A percentile compares a stretch with the other conserved stretches of the same genome.
Evolutionary conservation across 768 basidiomycete species (phyloP).

Genomic region (Guyanaporus albipodus): DNA sequence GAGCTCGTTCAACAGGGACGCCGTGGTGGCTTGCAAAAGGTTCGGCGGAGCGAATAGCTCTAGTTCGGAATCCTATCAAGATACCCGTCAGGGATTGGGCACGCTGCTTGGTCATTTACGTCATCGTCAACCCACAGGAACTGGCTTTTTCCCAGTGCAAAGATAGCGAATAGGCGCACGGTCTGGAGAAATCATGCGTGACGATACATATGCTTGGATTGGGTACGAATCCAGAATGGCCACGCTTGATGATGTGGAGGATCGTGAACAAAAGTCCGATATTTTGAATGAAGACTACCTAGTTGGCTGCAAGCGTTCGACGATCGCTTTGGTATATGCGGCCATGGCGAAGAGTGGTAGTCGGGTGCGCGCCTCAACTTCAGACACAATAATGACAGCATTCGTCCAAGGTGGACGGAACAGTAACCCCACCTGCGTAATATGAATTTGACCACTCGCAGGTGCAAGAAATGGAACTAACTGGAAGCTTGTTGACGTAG

Average conservation of each 20-base stretch:
- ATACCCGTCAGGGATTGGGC: neutral
- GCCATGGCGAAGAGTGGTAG: slow-evolving; percentile 52
- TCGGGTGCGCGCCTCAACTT: slow-evolving; percentile 37
- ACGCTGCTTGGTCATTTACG: neutral
- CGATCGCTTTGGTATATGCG: slow-evolving; percentile 40
- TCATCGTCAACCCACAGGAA: slow-evolving; percentile 6
- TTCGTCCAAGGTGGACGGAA: slow-evolving; percentile 49
- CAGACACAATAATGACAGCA: slow-evolving; percentile 49
- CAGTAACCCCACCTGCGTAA: slow-evolving; percentile 44
- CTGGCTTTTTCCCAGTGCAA: slow-evolving; percentile 21
- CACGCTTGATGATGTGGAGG: slow-evolving; percentile 32
- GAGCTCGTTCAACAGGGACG: slow-evolving; percentile 42
- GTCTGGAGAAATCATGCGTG: slow-evolving; percentile 31
- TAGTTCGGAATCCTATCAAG: slow-evolving; percentile 31
- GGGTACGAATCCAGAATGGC: slow-evolving; percentile 53
- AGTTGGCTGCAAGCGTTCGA: slow-evolving; percentile 43
- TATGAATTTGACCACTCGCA: neutral
- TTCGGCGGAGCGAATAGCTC: slow-evolving; percentile 52
- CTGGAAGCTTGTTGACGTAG: slow-evolving; percentile 44
- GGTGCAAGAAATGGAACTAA: slow-evolving; percentile 19
- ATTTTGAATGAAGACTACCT: slow-evolving; percentile 32
- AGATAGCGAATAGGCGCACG: slow-evolving; percentile 55
- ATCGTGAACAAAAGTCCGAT: neutral
- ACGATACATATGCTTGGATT: slow-evolving; percentile 44
- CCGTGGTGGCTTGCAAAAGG: slow-evolving; percentile 50